phyloP scores from a whole-genome alignment of 2,329 filamentous ascomycete species.

The Niveomyces coronatus region DNA sequence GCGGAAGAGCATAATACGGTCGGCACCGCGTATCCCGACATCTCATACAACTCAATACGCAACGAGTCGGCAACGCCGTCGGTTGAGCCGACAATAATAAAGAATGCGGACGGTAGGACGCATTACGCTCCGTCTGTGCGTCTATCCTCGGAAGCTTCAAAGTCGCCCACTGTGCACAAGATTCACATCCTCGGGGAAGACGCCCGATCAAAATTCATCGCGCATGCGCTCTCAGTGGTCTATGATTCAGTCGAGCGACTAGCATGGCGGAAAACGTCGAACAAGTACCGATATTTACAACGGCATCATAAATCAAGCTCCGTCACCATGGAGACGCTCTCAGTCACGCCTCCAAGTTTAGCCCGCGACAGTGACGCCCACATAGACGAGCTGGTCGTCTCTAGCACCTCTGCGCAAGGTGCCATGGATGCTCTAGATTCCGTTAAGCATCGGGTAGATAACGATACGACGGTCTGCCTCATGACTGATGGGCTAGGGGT shows the following conservation, averaged over 20 bases:
- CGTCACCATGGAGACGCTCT: constrained; percentile 11
- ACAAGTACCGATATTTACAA: constrained; percentile 23
- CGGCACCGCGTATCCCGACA: neutral
- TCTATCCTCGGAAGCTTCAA: constrained; percentile 22
- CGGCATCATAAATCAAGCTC: constrained; percentile 11
- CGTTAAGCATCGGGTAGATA: constrained; percentile 56
- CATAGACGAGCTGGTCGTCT: constrained; percentile 64
- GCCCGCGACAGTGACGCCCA: constrained; percentile 28
- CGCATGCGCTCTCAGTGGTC: constrained; percentile 29
- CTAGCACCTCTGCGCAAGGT: constrained; percentile 48
- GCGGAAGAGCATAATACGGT: constrained; percentile 12
- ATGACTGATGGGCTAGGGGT: constrained; percentile 76
- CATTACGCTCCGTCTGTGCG: constrained; percentile 28
- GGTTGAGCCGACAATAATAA: constrained; percentile 15
- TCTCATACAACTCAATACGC: constrained; percentile 6
- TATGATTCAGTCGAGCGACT: constrained; percentile 31
- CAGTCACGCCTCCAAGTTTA: neutral
- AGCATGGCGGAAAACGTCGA: constrained; percentile 17
- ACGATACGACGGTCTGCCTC: constrained; percentile 62
- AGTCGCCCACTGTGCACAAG: constrained; percentile 25
- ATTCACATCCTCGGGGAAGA: constrained; percentile 33
- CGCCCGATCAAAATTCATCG: constrained; percentile 29
- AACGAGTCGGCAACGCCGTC: constrained; percentile 11
- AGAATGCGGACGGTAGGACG: constrained; percentile 11
- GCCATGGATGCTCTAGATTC: constrained; percentile 42